phyloP scores from a whole-genome alignment of 352 stramenopile genomes.

The Pythium dissotocum region DNA sequence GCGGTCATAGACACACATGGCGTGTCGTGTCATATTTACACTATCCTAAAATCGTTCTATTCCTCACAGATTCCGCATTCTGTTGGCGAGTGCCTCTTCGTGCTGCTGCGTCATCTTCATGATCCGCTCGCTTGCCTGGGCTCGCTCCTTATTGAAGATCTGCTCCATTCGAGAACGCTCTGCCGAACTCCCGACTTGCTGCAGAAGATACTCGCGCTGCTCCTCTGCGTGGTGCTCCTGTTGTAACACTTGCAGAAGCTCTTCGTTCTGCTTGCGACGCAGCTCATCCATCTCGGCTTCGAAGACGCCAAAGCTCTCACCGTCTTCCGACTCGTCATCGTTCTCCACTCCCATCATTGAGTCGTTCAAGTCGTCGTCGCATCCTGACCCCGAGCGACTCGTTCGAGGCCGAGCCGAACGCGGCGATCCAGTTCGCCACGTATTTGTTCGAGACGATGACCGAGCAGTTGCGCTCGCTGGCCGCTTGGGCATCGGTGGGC shows the following conservation, averaged over 20 bases:
- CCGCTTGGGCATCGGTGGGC: constrained; percentile 24
- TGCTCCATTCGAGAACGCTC: constrained; percentile 64
- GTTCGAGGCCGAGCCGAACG: constrained; percentile 19
- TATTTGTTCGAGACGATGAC: constrained; percentile 18
- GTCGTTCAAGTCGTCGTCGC: constrained; percentile 23
- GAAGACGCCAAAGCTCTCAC: constrained; percentile 23
- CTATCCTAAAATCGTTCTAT: constrained; percentile 1
- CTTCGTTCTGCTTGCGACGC: constrained; percentile 65
- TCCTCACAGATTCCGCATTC: constrained; percentile 27
- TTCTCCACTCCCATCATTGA: constrained; percentile 25
- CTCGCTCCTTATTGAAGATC: constrained; percentile 71
- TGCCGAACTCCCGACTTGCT: constrained; percentile 31
- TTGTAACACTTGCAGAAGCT: constrained; percentile 68
- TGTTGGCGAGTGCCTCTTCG: constrained; percentile 49
- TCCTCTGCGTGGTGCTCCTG: constrained; percentile 83
- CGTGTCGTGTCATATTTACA: constrained; percentile 23
- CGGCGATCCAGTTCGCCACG: constrained; percentile 16
- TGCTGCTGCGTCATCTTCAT: constrained; percentile 76
- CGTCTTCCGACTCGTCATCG: constrained; percentile 20
- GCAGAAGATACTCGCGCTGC: constrained; percentile 68
- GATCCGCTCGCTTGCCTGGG: constrained; percentile 77
- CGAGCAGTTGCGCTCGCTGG: constrained; percentile 39
- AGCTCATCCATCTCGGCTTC: constrained; percentile 51
- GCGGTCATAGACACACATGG: neutral
- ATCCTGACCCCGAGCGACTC: constrained; percentile 17